These are phyloP conservation scores for Clavispora phyllophila DNA, from an alignment of 805 yeast species.

Conservation along the genomic window DNA sequence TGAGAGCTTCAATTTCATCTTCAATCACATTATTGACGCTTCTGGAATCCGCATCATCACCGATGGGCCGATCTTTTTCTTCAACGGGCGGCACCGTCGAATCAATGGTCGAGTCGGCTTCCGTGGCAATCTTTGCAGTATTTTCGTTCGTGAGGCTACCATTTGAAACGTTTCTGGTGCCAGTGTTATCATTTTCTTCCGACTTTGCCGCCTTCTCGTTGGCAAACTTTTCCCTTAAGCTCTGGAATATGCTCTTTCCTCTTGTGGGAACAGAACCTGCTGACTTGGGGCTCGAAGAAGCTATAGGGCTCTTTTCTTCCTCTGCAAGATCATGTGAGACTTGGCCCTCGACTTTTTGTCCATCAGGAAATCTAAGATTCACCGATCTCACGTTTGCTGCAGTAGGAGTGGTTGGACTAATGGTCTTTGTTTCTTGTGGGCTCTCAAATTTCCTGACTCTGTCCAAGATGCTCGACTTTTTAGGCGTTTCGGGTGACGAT, in stretches of 20 bases:
- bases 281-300: background rate
- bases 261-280: slow-evolving; percentile 5
- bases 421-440: slow-evolving; percentile 9
- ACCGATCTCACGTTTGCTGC: background rate
- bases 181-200: background rate
- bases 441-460: slow-evolving; percentile 35
- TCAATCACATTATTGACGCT: background rate
- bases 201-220: slow-evolving; percentile 5
- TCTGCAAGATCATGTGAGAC: background rate
- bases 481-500: background rate
- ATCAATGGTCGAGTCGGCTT: too few relatives aligned
- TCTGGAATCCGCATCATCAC: background rate
- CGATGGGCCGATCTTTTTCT: background rate
- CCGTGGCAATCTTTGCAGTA: background rate
- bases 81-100: too few relatives aligned
- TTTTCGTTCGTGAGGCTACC: background rate
- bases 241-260: slow-evolving; percentile 30
- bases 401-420: background rate
- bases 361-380: background rate
- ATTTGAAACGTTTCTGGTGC: background rate
- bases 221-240: slow-evolving; percentile 27
- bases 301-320: background rate
- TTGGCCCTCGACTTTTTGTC: background rate
- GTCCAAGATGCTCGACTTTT: slow-evolving; percentile 25
- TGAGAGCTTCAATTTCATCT: background rate